Conservation (phyloP, 441 rosid species). For the Dalechampia spathulata region DNA sequence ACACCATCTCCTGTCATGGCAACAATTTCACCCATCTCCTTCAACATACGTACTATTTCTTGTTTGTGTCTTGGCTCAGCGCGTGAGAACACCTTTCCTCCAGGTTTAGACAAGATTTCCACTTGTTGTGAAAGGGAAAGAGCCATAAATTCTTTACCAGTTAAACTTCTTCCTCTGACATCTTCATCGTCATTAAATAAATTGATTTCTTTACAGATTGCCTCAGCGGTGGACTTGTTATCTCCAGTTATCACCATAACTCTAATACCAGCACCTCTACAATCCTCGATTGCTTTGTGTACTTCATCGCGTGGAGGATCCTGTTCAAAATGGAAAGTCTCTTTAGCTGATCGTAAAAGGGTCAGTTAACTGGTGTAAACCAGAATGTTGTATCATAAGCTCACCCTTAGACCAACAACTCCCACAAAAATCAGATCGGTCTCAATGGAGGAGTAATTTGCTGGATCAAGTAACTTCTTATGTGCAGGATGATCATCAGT, state of each 20-base stretch:
- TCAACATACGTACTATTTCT: slow-evolving; percentile 77
- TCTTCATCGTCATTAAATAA: slow-evolving; percentile 51
- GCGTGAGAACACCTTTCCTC: slow-evolving; percentile 80
- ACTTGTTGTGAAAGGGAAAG: slow-evolving; percentile 37
- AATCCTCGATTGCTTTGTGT: slow-evolving; percentile 63
- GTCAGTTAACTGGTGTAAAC: not conserved
- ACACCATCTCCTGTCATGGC: slow-evolving; percentile 99
- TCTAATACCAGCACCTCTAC: slow-evolving; percentile 75
- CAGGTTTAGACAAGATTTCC: slow-evolving; percentile 52
- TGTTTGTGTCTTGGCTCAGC: slow-evolving; percentile 92
- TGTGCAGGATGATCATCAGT: slow-evolving; percentile 69
- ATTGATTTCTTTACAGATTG: slow-evolving; percentile 65
- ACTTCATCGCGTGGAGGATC: slow-evolving; percentile 95
- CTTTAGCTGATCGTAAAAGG: not conserved
- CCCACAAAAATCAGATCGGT: slow-evolving; percentile 64
- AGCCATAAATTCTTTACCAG: slow-evolving; percentile 69
- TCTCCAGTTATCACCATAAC: slow-evolving; percentile 94
- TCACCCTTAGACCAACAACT: slow-evolving; percentile 74
- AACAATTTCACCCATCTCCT: slow-evolving; percentile 79
- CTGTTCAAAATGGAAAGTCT: slow-evolving; percentile 19
- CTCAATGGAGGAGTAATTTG: slow-evolving; percentile 57
- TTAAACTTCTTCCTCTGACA: slow-evolving; percentile 57
- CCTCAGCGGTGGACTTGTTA: slow-evolving; percentile 89
- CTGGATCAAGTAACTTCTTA: slow-evolving; percentile 77
- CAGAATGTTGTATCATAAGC: slow-evolving; percentile 10